Conservation (phyloP, 1,284 basidiomycete species). For the Paramarasmius palmivorus region DNA sequence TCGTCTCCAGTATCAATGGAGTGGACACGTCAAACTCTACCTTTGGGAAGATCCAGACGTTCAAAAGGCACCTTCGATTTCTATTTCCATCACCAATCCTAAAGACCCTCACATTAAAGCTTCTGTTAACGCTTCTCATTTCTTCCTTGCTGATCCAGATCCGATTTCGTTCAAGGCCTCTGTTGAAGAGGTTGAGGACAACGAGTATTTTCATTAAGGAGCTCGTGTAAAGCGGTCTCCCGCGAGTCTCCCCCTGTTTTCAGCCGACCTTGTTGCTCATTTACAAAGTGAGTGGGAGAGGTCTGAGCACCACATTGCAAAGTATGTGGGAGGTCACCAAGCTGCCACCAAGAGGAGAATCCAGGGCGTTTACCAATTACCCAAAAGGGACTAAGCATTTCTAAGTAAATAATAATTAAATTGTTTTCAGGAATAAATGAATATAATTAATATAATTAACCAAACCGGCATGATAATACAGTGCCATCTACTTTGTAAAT, state of each 20-base stretch:
- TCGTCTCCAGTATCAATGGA: slow-evolving; percentile 19
- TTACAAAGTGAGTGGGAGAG: no score
- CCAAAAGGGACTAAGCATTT: no score
- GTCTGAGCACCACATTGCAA: no score
- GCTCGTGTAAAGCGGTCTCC: slow-evolving; percentile 12
- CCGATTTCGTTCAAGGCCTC: neutral
- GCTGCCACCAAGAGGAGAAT: no score
- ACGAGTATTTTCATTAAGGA: slow-evolving; percentile 17
- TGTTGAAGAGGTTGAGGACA: slow-evolving; percentile 12
- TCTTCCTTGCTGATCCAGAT: neutral
- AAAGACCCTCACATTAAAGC: slow-evolving; percentile 11
- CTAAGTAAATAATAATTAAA: no score
- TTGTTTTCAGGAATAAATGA: no score
- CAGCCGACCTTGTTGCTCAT: no score
- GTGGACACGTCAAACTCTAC: slow-evolving; percentile 12
- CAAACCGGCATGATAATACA: no score
- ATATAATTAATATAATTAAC: no score
- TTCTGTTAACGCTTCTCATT: neutral
- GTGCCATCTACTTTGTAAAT: no score
- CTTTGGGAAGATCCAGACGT: slow-evolving; percentile 23
- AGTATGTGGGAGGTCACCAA: no score
- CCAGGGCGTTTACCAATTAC: no score
- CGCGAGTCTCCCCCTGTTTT: slow-evolving; percentile 9
- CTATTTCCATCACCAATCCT: slow-evolving; percentile 15
- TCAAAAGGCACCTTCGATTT: neutral